Evolutionary conservation across 1,139 yeast genomes (phyloP), one percentile per base, ranked within the genome.

Genomic region (Lodderomyces jiufengensis): DNA sequence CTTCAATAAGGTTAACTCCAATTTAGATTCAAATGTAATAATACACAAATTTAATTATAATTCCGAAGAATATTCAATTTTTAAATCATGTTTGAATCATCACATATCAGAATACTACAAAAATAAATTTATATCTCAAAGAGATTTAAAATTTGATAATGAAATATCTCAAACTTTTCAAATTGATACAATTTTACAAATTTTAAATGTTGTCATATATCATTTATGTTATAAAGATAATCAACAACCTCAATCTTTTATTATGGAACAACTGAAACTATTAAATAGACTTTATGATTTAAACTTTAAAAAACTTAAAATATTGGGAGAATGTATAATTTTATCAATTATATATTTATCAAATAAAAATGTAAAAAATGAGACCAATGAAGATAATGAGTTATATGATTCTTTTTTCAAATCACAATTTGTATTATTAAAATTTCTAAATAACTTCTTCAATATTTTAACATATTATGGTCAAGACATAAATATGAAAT

Each of bases 271-370:
- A 13, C 42, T 52, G 24, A 51, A 55, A 29, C 40, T 47, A 24
- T 52, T 54, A 35, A 35, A 46, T 5, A 37, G 63, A 28, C 40
- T 59, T 13, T 54, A 51, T 43, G 40, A 48, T 24, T 37, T 58
- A 25, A 49, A 41, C 12, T 25, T 31, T 5, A 14, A 26, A 7
- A 34, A 46, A 14, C 59, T 56, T 39, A 35, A 33, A 9, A 37
- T 48, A 1, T 37, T 59, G 11, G 61, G 63, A 3, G 58, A 57
- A 31, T 45, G 55, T 6, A 41, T 58, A 4, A 40, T 51, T 3
- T 13, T 39, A n/a, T 38, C 57, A 7, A 39, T 55, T 5, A 32
- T 47, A 11, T 31, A 24, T 10, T 12, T 10, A 26, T 29, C 31
- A 11, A 14, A 11, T 4, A 14, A 21, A 23, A 14, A 23, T 22